phyloP scores from a whole-genome alignment of 495 filamentous ascomycete species.

The Hypoxylon intermedium region DNA sequence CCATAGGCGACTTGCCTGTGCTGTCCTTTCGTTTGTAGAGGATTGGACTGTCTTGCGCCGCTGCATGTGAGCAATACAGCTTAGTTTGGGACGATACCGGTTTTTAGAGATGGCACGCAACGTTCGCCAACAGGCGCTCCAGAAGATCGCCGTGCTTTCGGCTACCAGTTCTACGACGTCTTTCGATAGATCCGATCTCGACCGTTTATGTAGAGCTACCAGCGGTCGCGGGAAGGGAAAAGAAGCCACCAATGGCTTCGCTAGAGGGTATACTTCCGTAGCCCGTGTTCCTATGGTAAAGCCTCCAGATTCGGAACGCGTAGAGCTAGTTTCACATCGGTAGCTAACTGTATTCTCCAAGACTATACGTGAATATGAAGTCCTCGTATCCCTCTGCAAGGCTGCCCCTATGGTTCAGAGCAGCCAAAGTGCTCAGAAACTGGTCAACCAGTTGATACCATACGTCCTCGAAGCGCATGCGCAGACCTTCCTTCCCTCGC shows the following conservation, averaged over 20 bases:
- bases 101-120: slow-evolving; percentile 53
- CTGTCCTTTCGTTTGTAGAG: neutral
- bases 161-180: slow-evolving; percentile 56
- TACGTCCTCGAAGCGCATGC: slow-evolving; percentile 83
- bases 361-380: slow-evolving; percentile 83
- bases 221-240: slow-evolving; percentile 45
- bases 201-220: slow-evolving; percentile 65
- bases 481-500: slow-evolving; percentile 78
- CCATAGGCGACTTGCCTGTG: slow-evolving; percentile 3
- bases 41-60: no score
- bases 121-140: slow-evolving; percentile 69
- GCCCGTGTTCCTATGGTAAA: slow-evolving; percentile 61
- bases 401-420: slow-evolving; percentile 75
- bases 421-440: slow-evolving; percentile 71
- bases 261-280: slow-evolving; percentile 38
- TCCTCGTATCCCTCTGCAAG: slow-evolving; percentile 86
- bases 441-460: slow-evolving; percentile 74
- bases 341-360: slow-evolving; percentile 42
- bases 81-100: slow-evolving; percentile 11
- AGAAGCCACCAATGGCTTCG: slow-evolving; percentile 46
- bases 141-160: slow-evolving; percentile 73
- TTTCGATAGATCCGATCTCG: slow-evolving; percentile 70
- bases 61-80: no score
- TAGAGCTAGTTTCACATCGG: neutral
- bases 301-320: slow-evolving; percentile 7